Percentiles rank a stretch among this genome's conserved stretches.
phyloP scores from a whole-genome alignment of 192 early-diverging fungal genomes.

The Haplosporangium gracile region DNA sequence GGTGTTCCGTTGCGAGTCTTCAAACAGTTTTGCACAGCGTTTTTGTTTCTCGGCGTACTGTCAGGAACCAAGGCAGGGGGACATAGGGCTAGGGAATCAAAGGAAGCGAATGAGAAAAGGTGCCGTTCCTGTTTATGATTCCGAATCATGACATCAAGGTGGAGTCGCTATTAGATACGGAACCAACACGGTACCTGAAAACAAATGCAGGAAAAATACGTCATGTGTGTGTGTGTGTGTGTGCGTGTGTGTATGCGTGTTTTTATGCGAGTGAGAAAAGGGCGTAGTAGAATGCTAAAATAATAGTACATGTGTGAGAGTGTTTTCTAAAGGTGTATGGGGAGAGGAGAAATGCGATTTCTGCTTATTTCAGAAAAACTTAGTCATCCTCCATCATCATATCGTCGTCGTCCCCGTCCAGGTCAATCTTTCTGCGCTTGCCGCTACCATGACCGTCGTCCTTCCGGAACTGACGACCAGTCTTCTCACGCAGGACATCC shows the following conservation, averaged over 20 bases:
- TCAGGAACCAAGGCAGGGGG: too few species aligned
- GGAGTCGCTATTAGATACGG: too few species aligned
- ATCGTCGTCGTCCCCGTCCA: slow-evolving; percentile 49
- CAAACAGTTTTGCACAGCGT: too few species aligned
- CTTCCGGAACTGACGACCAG: slow-evolving; percentile 81
- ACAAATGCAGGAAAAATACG: too few species aligned
- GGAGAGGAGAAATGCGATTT: not conserved
- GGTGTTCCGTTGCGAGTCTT: too few species aligned
- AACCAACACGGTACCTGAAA: too few species aligned
- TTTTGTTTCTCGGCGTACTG: too few species aligned
- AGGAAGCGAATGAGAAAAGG: too few species aligned
- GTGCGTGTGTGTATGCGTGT: not conserved
- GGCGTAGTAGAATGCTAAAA: not conserved
- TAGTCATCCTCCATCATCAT: slow-evolving; percentile 56
- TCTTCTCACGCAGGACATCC: slow-evolving; percentile 85
- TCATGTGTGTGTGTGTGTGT: too few species aligned
- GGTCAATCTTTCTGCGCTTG: slow-evolving; percentile 50
- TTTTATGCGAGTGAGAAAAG: slow-evolving; percentile 1
- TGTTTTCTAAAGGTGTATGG: not conserved
- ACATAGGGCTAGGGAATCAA: too few species aligned
- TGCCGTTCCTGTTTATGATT: too few species aligned
- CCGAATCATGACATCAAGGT: too few species aligned
- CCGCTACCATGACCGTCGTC: slow-evolving; percentile 67
- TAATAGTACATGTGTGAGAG: not conserved
- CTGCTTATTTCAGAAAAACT: not conserved